Percentiles rank a stretch among this genome's conserved stretches.
Evolutionary conservation across 345 rosid species (phyloP).

Genomic region (Eucalyptus victrix): DNA sequence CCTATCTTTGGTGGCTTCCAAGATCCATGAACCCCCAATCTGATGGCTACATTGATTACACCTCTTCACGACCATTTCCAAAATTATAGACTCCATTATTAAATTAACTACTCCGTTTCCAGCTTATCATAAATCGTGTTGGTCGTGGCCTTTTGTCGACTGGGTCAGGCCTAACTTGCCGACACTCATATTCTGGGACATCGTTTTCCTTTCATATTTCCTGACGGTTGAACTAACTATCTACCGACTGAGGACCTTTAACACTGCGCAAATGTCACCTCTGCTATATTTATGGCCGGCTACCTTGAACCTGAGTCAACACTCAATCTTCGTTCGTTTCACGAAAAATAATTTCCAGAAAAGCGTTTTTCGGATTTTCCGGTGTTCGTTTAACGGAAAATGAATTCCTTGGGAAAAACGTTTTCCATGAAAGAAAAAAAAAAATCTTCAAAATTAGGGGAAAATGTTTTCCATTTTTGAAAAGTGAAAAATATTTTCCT

Average conservation of each 20-base stretch:
- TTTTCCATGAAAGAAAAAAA: too few relatives aligned
- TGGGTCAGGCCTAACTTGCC: background rate
- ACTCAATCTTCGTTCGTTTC: background rate
- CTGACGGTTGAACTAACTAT: background rate
- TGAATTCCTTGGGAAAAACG: accelerated
- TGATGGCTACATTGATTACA: background rate
- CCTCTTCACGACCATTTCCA: background rate
- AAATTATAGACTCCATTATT: background rate
- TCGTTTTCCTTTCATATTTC: background rate
- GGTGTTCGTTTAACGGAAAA: too few relatives aligned
- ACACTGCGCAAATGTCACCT: background rate
- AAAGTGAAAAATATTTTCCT: too few relatives aligned
- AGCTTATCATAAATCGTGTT: background rate
- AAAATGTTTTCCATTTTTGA: too few relatives aligned
- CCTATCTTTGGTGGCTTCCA: background rate
- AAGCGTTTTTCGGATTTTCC: too few relatives aligned
- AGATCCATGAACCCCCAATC: background rate
- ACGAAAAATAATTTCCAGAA: accelerated
- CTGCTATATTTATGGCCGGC: background rate
- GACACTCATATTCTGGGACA: background rate
- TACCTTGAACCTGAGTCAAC: background rate
- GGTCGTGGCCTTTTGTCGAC: background rate
- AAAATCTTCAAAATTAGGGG: too few relatives aligned
- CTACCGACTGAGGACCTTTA: background rate
- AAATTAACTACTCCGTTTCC: background rate